Base-by-base conservation (phyloP, 495 filamentous ascomycete genomes). In the Aspergillus sclerotiicarbonarius region DNA sequence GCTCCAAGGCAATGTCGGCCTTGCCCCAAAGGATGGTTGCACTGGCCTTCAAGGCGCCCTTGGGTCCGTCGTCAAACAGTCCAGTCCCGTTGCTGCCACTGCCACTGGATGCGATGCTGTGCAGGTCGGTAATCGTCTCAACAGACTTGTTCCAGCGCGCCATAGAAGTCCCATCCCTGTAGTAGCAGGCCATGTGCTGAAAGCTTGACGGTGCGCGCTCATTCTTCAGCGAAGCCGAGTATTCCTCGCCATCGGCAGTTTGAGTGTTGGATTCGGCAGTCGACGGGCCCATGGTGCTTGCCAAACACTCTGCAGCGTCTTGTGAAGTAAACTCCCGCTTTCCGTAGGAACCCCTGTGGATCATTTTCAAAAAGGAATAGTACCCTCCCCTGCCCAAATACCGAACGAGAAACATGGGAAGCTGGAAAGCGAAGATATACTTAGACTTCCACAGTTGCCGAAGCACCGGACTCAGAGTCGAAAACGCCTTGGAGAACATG, bases 21-120 rank as follows among this genome's bases (percentile, higher is more conserved):
- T 73, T 61, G n/a, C 82, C 82, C 72, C 78, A 80, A 21, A 84
- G 55, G n/a, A 84, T 58, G 16, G 81, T 84, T 7, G 78, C 68
- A 25, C 66, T 71, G 21, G 76, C 74, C 51, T 78, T 80, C 25
- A 85, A 54, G 8, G 69, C 63, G 0, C 81, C 78, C 6, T 67
- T 58, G 6, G 74, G 70, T 0, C 72, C 72, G 15, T 80, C 75
- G 20, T 80, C 73, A 53, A 81, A 79, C 13, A 84, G 51, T 1
- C 74, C 75, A 1, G 67, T 65, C 21, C 74, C 75, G 56, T 69
- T 79, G 51, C 65, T 74, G 13, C 61, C 59, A 16, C 59, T 60
- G 8, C 58, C 54, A 9, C 67, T 69, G 0, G 59, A 51, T 5
- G 71, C 62, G 51, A 83, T 66, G 21, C 65, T 67, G 58, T 75